Evolutionary conservation across 2,329 filamentous ascomycete species (phyloP), one percentile per base, ranked within the genome.

Genomic region (Rutstroemia sp.): DNA sequence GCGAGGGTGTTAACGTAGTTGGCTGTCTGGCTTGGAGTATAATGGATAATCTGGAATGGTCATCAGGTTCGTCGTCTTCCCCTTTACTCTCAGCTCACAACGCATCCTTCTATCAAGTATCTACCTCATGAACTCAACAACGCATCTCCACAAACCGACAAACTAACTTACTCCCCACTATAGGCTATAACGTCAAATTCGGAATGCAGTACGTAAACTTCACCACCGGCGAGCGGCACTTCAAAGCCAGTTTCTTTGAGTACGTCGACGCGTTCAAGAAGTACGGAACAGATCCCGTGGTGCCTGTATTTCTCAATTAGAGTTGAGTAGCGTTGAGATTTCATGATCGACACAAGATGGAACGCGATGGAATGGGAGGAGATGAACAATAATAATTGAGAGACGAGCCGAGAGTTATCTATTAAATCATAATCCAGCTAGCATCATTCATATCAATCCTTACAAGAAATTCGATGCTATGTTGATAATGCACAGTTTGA

Each of bases 1-100:
- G 88, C 9, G 88, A 94, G 66, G 85, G 86, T 21, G 87, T 92
- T 49, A 81, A 92, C 65, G 87, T 92, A 54, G 79, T 81, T 63
- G 89, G 85, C 7, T 94, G 92, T 73, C 82, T 92, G 75, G 90
- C 87, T n/a, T 95, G 90, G 89, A 88, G 84, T 69, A 79, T 94
- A 60, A 80, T 94, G 78, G 90, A 95, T 60, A 66, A 66, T 59
- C 49, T 67, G 25, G 65, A 67, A 51, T 67, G 65, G 65, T 85
- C 87, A 41, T 3, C 12, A 4, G 56, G 56, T 58, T 3, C 21
- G 56, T 48, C 47, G 34, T 37, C 12, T 4, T 27, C 6, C 19
- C 19, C 21, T 27, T 23, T 4, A 12, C 30, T 9, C 10, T 18
- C 21, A n/a, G 2, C 38, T 7, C 18, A 10, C 16, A 9, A 8